Base-by-base conservation (phyloP, 345 rosid species). In the Corchorus olitorius region DNA sequence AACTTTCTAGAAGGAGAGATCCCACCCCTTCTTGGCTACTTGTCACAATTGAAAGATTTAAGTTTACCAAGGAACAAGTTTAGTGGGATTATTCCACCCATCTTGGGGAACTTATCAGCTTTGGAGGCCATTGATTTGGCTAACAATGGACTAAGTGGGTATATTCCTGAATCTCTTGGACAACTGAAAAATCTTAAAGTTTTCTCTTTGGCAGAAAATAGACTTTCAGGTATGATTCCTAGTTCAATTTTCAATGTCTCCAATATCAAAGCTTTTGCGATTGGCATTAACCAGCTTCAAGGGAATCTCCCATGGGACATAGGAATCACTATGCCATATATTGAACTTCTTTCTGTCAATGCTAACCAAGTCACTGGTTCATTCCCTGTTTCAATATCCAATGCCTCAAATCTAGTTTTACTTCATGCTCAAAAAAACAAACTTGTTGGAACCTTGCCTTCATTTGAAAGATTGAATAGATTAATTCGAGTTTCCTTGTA, bases 1-100 rank as follows among this genome's bases (percentile, higher is more conserved):
- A 82, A 79, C 65, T 37, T 55, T 1, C 50, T 82, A 1, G n/a
- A 14, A 0, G 85, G 85, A 11, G 46, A 55, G 10, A 19, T 82
- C 0, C 82, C 80, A 8, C 6, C 12, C 5, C 19, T 15, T 1
- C 39, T 79, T 4, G 56, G 27, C 27, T 27, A 6, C 11, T 41
- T 76, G 61, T 14, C 41, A 15, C 22, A n/a, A 14, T 22, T 3
- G 69, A 61, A 17, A 50, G 9, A 7, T 2, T 12, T 46, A 4
- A 0, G n/a, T 9, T 67, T 65, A 9, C 4, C 5, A 4, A 12
- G 0, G 0, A 81, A 81, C 74, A 69, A 37, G 2, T 53, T 78
- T 2, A 55, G 58, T 8, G 79, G 84, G 33, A 50, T 14, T 20
- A 75, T 81, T 16, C 84, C 81, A 5, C 17, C 75, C 61, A 61